These are phyloP conservation scores for Termitomyces sp. DNA, from an alignment of 768 basidiomycete species.

Conservation along the genomic window DNA sequence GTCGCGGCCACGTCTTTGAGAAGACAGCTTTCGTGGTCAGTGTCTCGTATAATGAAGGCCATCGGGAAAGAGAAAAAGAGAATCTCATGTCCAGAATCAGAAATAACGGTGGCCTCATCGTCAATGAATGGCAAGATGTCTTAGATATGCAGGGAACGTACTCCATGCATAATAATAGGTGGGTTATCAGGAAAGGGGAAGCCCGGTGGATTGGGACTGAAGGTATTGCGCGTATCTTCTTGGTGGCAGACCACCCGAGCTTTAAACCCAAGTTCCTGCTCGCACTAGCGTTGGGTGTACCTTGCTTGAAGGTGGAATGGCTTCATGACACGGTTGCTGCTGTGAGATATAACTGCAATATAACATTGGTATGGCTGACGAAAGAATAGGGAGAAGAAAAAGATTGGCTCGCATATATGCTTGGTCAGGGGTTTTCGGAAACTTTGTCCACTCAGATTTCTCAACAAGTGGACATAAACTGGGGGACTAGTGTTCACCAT, in stretches of 20 bases:
- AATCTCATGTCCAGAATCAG: slow-evolving; percentile 37
- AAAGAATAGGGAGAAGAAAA: slow-evolving; percentile 26
- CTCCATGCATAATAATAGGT: slow-evolving; percentile 37
- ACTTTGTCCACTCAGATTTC: slow-evolving; percentile 27
- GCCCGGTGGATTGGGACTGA: slow-evolving; percentile 36
- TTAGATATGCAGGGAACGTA: slow-evolving; percentile 51
- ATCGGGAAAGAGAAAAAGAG: slow-evolving; percentile 36
- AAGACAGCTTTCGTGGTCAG: slow-evolving; percentile 60
- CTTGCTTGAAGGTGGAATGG: slow-evolving; percentile 65
- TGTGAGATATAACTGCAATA: slow-evolving; percentile 18
- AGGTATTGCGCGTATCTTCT: slow-evolving; percentile 52
- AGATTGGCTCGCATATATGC: slow-evolving; percentile 61
- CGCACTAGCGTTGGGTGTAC: slow-evolving; percentile 82
- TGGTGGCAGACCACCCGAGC: slow-evolving; percentile 59
- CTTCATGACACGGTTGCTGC: slow-evolving; percentile 31
- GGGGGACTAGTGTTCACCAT: slow-evolving; percentile 45
- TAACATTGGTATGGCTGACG: not conserved
- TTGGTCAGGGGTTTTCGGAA: slow-evolving; percentile 52
- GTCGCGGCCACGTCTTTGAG: slow-evolving; percentile 30
- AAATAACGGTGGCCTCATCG: slow-evolving; percentile 45
- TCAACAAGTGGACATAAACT: slow-evolving; percentile 43
- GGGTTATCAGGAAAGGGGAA: slow-evolving; percentile 45
- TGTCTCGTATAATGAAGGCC: slow-evolving; percentile 41
- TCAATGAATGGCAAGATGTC: slow-evolving; percentile 58
- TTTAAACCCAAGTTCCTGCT: slow-evolving; percentile 78